Evolutionary conservation across 1,284 basidiomycete species (phyloP).

Genomic region (Salmacisia buchloeana): DNA sequence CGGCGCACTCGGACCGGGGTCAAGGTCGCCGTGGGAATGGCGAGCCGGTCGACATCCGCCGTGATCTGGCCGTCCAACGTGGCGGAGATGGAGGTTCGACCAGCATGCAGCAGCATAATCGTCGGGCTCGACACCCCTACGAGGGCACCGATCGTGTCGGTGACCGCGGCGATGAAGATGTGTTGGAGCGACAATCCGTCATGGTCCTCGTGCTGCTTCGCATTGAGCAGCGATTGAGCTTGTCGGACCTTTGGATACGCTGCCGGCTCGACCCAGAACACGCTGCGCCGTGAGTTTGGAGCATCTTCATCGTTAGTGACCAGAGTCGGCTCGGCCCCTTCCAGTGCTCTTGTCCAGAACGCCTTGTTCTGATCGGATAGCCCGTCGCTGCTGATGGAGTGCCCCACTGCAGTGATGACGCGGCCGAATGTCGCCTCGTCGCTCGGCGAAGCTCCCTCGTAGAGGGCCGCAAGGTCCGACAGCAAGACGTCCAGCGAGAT

Average conservation of each 20-base stretch:
- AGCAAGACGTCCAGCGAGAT: slow-evolving; percentile 36
- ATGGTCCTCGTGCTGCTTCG: not conserved
- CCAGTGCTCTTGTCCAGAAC: not conserved
- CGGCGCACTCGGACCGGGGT: not conserved
- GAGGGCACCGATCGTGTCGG: not conserved
- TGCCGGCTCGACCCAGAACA: no score
- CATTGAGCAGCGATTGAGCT: not conserved
- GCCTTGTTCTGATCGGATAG: not conserved
- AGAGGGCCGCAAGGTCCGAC: slow-evolving; percentile 28
- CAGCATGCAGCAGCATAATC: slow-evolving; percentile 3
- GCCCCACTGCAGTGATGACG: no score
- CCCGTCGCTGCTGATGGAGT: not conserved
- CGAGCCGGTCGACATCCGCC: not conserved
- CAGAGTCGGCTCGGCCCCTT: not conserved
- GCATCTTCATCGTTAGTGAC: not conserved
- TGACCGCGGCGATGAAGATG: not conserved
- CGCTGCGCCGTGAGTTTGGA: no score
- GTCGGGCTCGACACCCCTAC: not conserved
- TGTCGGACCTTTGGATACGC: not conserved
- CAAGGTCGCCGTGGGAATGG: not conserved
- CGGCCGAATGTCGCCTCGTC: not conserved
- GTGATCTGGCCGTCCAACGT: not conserved
- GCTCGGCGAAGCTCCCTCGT: slow-evolving; percentile 11
- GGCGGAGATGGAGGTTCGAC: not conserved
- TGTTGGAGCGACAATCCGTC: not conserved